Evolutionary conservation across 73 alveolate species (phyloP).

Genomic region (Blepharisma stoltei): DNA sequence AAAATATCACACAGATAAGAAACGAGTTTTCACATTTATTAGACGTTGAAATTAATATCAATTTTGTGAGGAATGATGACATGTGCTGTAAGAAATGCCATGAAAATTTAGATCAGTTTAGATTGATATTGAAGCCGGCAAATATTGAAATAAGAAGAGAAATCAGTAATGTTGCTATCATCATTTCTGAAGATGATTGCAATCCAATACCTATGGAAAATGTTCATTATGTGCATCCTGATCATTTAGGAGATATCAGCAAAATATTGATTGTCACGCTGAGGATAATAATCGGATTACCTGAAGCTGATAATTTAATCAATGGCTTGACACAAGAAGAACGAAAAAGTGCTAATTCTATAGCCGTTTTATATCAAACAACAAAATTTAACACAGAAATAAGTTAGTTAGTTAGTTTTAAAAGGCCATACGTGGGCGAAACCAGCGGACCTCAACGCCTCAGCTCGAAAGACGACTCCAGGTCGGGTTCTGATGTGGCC

Average conservation of each 20-base stretch:
- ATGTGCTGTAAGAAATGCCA: no score
- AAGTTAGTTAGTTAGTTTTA: no score
- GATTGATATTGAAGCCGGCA: neutral
- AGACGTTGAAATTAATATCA: neutral
- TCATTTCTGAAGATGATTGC: neutral
- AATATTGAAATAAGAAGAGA: neutral
- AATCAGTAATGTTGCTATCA: neutral
- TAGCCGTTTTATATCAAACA: neutral
- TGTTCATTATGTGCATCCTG: neutral
- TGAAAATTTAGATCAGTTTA: neutral
- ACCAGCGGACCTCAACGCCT: no score
- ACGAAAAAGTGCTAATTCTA: no score
- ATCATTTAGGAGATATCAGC: neutral
- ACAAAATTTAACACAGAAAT: neutral
- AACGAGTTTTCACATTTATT: slow-evolving; percentile 20
- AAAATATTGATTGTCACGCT: neutral
- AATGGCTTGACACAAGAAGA: slow-evolving; percentile 6
- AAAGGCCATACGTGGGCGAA: no score
- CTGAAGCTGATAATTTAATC: neutral
- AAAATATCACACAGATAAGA: neutral
- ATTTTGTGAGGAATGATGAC: no score
- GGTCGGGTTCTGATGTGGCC: no score
- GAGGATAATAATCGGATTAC: neutral
- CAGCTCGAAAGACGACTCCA: no score
- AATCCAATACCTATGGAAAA: neutral